Evolutionary conservation across 768 basidiomycete genomes (phyloP).

Genomic region (Ramaria sp.): DNA sequence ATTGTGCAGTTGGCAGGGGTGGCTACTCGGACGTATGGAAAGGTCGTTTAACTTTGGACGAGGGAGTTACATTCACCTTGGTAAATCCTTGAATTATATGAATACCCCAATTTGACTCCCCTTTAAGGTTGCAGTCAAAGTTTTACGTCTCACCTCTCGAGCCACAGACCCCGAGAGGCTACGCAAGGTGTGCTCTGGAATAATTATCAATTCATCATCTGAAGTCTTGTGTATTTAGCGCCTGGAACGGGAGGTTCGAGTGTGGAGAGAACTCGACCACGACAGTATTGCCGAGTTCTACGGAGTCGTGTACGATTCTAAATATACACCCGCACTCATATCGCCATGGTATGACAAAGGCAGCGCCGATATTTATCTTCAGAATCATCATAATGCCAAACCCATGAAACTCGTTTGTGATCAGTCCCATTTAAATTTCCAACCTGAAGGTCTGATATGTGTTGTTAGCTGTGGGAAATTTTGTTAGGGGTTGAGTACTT

Average conservation of each 20-base stretch:
- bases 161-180: not conserved
- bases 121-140: slow-evolving; percentile 1
- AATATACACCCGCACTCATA: not conserved
- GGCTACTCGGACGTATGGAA: slow-evolving; percentile 6
- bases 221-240: not conserved
- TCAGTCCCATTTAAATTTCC: not conserved
- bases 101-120: not conserved
- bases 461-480: slow-evolving; percentile 13
- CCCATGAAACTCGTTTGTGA: not conserved
- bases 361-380: not conserved
- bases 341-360: slow-evolving; percentile 4
- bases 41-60: not conserved
- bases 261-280: not conserved
- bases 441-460: not conserved
- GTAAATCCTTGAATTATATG: not conserved
- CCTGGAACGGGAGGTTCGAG: not conserved
- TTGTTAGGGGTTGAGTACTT: slow-evolving; percentile 15
- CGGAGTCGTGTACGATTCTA: not conserved
- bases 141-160: not conserved
- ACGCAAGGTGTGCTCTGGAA: not conserved
- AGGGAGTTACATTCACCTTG: not conserved
- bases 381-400: not conserved
- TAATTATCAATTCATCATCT: not conserved
- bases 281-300: not conserved
- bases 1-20: not conserved